A percentile compares a stretch with the other conserved stretches of the same genome.
Conservation (phyloP, 2,329 filamentous ascomycete species). For the Cercospora nicotianae region DNA sequence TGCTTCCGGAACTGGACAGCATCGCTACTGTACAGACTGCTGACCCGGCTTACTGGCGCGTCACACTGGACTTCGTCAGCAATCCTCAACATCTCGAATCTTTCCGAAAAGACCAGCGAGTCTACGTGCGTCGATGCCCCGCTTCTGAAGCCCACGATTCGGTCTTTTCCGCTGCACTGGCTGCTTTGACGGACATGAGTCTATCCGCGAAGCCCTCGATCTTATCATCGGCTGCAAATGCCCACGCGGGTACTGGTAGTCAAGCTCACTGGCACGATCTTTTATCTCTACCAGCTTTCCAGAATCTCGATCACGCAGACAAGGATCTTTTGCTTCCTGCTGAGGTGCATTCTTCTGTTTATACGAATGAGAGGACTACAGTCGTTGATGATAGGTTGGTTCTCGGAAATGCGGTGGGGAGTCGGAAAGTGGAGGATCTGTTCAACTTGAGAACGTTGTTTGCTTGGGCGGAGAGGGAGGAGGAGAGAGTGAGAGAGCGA, state of each 20-base stretch:
- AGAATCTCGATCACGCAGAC: slow-evolving; percentile 63
- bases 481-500: background rate
- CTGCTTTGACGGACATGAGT: slow-evolving; percentile 64
- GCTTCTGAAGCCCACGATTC: slow-evolving; percentile 53
- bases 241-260: slow-evolving; percentile 24
- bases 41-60: slow-evolving; percentile 73
- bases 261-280: slow-evolving; percentile 64
- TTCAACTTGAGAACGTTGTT: slow-evolving; percentile 65
- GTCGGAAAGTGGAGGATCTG: slow-evolving; percentile 57
- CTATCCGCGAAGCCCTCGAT: slow-evolving; percentile 37
- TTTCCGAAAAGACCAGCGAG: slow-evolving; percentile 68
- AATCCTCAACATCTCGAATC: slow-evolving; percentile 62
- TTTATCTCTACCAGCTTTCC: slow-evolving; percentile 61
- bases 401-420: slow-evolving; percentile 48
- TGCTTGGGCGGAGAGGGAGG: slow-evolving; percentile 60
- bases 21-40: slow-evolving; percentile 63
- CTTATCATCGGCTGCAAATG: background rate
- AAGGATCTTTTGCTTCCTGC: slow-evolving; percentile 47
- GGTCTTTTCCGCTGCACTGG: slow-evolving; percentile 69
- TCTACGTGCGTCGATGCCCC: slow-evolving; percentile 70
- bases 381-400: slow-evolving; percentile 72
- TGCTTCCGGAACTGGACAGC: slow-evolving; percentile 64
- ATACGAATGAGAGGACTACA: slow-evolving; percentile 57
- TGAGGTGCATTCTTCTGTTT: slow-evolving; percentile 43
- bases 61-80: slow-evolving; percentile 70